These are phyloP conservation scores for Lunularia cruciata DNA, from an alignment of 225 moss, liverwort and hornwort species.

Conservation along the genomic window DNA sequence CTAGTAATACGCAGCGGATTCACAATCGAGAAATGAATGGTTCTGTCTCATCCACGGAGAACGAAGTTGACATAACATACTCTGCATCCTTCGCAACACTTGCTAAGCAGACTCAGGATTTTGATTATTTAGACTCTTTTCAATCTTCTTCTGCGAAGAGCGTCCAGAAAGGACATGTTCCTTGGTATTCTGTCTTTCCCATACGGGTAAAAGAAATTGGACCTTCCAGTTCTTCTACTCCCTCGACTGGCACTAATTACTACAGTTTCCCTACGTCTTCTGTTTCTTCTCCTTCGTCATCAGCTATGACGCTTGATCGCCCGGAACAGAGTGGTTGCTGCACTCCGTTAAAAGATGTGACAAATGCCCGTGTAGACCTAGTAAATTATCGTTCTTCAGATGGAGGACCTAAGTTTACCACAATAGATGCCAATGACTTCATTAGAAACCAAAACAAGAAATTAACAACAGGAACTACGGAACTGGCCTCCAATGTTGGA, in stretches of 20 bases:
- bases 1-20: too few relatives aligned
- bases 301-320: background rate
- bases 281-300: background rate
- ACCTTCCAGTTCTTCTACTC: background rate
- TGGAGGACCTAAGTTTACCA: background rate
- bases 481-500: background rate
- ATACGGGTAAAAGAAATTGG: background rate
- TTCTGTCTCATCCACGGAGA: too few relatives aligned
- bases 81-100: too few relatives aligned
- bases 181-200: background rate
- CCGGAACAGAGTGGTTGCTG: too few relatives aligned
- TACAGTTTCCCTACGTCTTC: background rate
- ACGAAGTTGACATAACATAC: too few relatives aligned
- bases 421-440: background rate
- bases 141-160: too few relatives aligned
- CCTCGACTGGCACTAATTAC: background rate
- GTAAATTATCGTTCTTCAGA: too few relatives aligned
- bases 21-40: too few relatives aligned
- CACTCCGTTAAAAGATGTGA: background rate
- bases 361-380: background rate
- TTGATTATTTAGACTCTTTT: too few relatives aligned
- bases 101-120: too few relatives aligned
- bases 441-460: background rate
- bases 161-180: too few relatives aligned
- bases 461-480: background rate